Evolutionary conservation across 768 basidiomycete genomes (phyloP).

Genomic region (Sarcodon aspratus): DNA sequence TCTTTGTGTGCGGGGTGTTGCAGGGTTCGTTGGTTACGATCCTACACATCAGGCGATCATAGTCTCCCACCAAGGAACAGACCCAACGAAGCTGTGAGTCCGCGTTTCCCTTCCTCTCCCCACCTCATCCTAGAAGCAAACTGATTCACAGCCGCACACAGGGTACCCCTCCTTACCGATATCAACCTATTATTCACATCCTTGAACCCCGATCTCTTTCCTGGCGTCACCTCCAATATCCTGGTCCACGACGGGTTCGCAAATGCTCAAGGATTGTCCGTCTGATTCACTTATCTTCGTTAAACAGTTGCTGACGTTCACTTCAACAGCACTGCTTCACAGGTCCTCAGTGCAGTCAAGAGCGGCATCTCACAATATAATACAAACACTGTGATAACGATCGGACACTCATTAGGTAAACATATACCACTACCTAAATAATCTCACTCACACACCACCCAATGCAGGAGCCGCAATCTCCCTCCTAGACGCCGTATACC

Average conservation of each 20-base stretch:
- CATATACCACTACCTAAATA: too few species aligned
- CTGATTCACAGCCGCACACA: conserved; percentile 5
- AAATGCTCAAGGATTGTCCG: conserved; percentile 31
- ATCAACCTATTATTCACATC: conserved; percentile 21
- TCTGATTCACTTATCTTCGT: neutral
- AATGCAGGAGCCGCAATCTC: too few species aligned
- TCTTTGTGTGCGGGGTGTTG: neutral
- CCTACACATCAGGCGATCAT: conserved; percentile 22
- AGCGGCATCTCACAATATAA: conserved; percentile 25
- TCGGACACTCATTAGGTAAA: too few species aligned
- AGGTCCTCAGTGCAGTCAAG: conserved; percentile 33
- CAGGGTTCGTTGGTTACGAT: conserved; percentile 47
- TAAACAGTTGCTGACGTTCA: neutral
- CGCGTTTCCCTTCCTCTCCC: neutral
- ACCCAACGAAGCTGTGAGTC: conserved; percentile 19
- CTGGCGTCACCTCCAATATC: conserved; percentile 30
- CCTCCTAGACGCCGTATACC: too few species aligned
- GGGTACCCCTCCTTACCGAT: conserved; percentile 30
- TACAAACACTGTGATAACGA: too few species aligned
- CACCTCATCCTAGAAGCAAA: neutral
- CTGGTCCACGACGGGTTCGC: conserved; percentile 37
- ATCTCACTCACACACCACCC: too few species aligned
- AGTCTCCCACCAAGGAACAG: conserved; percentile 27
- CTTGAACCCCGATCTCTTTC: conserved; percentile 33
- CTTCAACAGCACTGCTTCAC: conserved; percentile 23